Conservation (phyloP, 148 eudicot species). For the Oxyria digyna region DNA sequence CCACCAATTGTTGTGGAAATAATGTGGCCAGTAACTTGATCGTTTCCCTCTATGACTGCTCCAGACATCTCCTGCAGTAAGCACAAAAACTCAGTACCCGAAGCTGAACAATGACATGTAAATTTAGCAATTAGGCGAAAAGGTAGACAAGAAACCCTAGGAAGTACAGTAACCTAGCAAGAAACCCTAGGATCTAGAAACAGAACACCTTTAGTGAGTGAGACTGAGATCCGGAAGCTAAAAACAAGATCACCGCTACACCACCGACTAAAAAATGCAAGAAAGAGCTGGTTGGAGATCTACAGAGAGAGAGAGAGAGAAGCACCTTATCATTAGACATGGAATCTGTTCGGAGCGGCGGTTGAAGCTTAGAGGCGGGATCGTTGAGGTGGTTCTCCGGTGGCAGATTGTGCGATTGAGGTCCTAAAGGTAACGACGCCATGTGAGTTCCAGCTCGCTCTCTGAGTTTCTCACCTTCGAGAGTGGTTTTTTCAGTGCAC, state of each 20-base stretch:
- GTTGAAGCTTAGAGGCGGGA: slow-evolving; percentile 1
- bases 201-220: background rate
- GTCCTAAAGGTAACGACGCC: slow-evolving; percentile 25
- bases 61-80: slow-evolving; percentile 58
- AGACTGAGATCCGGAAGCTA: background rate
- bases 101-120: background rate
- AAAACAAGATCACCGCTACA: background rate
- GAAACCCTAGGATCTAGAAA: background rate
- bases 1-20: slow-evolving; percentile 86
- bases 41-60: slow-evolving; percentile 58
- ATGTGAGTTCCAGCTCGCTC: slow-evolving; percentile 11
- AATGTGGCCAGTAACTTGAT: slow-evolving; percentile 75
- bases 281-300: background rate
- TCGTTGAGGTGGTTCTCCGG: slow-evolving; percentile 3
- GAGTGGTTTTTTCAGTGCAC: background rate
- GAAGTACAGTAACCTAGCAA: background rate
- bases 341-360: slow-evolving; percentile 1
- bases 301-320: background rate
- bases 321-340: slow-evolving; percentile 14
- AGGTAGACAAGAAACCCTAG: slow-evolving; percentile 8
- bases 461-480: background rate
- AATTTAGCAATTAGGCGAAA: too few species aligned
- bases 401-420: slow-evolving; percentile 22
- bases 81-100: background rate
- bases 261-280: background rate